Evolutionary conservation across 1,284 basidiomycete species (phyloP).

Genomic region (Tilletia setariae): DNA sequence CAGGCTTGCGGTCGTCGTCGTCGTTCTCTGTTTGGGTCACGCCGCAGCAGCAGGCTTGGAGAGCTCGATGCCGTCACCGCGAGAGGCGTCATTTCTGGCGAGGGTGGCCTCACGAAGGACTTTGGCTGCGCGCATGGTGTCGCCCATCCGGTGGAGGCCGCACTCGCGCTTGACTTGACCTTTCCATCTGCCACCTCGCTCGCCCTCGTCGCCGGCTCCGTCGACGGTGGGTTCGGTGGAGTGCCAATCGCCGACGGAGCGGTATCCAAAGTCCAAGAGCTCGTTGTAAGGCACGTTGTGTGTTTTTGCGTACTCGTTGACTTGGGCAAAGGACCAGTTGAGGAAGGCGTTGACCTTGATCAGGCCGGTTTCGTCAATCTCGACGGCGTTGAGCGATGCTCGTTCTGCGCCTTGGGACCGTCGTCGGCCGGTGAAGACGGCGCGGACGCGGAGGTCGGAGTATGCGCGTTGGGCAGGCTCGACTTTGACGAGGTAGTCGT

Average conservation of each 20-base stretch:
- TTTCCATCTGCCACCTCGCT: constrained; percentile 88
- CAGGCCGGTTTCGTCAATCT: constrained; percentile 85
- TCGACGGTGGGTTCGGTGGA: constrained; percentile 66
- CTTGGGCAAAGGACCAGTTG: constrained; percentile 79
- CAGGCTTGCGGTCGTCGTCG: neutral
- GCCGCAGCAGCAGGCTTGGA: neutral
- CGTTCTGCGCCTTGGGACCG: constrained; percentile 88
- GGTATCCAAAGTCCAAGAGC: constrained; percentile 84
- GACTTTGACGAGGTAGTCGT: constrained; percentile 93
- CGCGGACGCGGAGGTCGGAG: constrained; percentile 71
- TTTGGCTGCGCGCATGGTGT: neutral
- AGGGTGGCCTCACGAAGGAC: constrained; percentile 3
- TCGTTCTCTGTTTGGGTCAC: neutral
- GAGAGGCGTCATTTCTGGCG: neutral
- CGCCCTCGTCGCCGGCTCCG: constrained; percentile 62
- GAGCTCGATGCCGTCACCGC: constrained; percentile 57
- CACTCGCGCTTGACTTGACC: constrained; percentile 92
- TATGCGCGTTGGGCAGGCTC: constrained; percentile 91
- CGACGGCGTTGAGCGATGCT: constrained; percentile 75
- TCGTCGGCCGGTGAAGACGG: constrained; percentile 90
- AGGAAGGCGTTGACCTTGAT: constrained; percentile 94
- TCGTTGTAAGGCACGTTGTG: constrained; percentile 86
- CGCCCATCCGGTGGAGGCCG: constrained; percentile 66
- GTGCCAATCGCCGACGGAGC: constrained; percentile 95
- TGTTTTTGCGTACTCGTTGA: constrained; percentile 79